Evolutionary conservation across 345 rosid genomes (phyloP).

Genomic region (Populus alba): DNA sequence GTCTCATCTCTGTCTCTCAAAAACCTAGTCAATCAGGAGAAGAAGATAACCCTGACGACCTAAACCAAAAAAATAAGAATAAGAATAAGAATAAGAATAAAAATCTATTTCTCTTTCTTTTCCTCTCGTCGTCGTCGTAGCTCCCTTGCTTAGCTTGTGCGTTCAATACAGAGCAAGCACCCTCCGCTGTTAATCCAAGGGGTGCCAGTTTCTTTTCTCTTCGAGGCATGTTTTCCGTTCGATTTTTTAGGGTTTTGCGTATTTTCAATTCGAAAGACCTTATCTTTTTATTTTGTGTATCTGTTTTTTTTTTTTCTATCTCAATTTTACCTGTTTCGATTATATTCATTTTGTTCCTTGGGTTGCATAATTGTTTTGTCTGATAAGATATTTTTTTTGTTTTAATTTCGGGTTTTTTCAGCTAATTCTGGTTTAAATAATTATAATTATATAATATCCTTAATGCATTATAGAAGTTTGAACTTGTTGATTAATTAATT

Average conservation of each 20-base stretch:
- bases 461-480: background rate
- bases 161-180: background rate
- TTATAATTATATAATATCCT: background rate
- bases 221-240: constrained; percentile 2
- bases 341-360: background rate
- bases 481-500: background rate
- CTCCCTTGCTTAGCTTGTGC: background rate
- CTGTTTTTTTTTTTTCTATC: background rate
- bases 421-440: background rate
- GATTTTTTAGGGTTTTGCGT: constrained; percentile 12
- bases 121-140: background rate
- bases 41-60: background rate
- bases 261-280: background rate
- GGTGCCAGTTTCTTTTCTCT: background rate
- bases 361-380: constrained; percentile 10
- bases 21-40: constrained; percentile 6
- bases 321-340: background rate
- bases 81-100: background rate
- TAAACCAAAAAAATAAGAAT: background rate
- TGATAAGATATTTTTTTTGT: background rate
- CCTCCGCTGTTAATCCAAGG: background rate
- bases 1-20: constrained; percentile 17
- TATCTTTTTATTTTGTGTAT: background rate
- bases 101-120: background rate
- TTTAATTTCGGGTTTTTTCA: background rate